Conservation (phyloP, 441 rosid genomes). For the Adansonia gregorii region DNA sequence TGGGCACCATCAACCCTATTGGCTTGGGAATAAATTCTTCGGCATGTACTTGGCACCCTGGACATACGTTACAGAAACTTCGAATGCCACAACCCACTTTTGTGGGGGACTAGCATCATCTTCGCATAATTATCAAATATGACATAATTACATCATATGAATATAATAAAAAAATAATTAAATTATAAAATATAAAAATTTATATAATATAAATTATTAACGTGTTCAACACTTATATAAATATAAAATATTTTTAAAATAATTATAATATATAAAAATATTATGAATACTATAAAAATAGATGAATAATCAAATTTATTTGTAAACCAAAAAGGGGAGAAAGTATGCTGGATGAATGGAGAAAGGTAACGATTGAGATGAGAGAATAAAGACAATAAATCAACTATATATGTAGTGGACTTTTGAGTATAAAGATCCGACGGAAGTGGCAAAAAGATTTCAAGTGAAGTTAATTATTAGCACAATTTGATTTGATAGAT, state of each 20-base stretch:
- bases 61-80: not conserved
- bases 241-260: no score
- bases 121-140: no score
- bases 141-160: no score
- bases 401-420: not conserved
- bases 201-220: no score
- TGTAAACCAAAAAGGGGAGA: no score
- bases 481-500: slow-evolving; percentile 6
- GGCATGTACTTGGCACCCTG: not conserved
- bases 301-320: no score
- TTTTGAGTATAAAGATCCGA: not conserved
- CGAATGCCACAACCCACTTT: not conserved
- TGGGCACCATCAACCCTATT: not conserved
- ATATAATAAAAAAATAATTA: no score
- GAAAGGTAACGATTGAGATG: slow-evolving; percentile 3
- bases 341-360: not conserved
- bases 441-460: not conserved
- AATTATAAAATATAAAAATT: no score
- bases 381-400: slow-evolving; percentile 1
- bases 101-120: not conserved
- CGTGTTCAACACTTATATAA: no score
- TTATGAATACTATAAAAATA: no score
- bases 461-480: not conserved
- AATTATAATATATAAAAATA: no score
- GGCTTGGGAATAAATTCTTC: slow-evolving; percentile 11